Evolutionary conservation across 768 basidiomycete species (phyloP), one percentile per base, ranked within the genome.

Genomic region (Auricularia cornea): DNA sequence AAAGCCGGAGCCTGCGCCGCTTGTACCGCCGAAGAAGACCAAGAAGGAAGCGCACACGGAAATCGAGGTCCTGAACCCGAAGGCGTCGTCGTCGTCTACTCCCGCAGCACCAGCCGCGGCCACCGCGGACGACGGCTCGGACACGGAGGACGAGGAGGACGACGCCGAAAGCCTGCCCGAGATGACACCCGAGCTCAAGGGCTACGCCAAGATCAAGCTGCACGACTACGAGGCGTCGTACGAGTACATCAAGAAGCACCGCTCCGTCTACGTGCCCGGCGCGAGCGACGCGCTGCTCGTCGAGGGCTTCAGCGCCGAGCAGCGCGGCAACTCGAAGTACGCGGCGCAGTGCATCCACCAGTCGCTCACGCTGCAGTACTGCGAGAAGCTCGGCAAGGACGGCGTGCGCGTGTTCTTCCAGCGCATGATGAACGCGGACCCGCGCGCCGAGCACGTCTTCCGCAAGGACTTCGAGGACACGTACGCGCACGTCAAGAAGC

Each of bases 221-320:
- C 81, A 84, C 67, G 84, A 79, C 23, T 98, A 90, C 73, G 82
- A 89, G 64, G 75, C 84, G 65, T 91, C 92, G 2, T 94, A 88
- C 78, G 76, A 83, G 26, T 95, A 89, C 75, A 95, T 99, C 68
- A 90, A 95, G 70, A 68, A 76, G 26, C 90, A 98, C 72, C 88
- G 90, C 61, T 89, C 92, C 54, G 88, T 98, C 56, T 78, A 94
- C 66, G 88, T 89, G 12, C 82, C 87, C 14, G 88, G 92, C n/a
- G 92, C 94, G 35, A 85, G 90, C 18, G 97, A 99, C 65, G 90
- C 94, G 11, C 83, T 98, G 20, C 66, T n/a, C n/a, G n/a, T n/a
- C n/a, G n/a, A n/a, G n/a, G n/a, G n/a, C n/a, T n/a, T n/a, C n/a
- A n/a, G n/a, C n/a, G n/a, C n/a, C n/a, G n/a, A n/a, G n/a, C n/a